Percentiles rank a stretch among this genome's conserved stretches.
phyloP scores from a whole-genome alignment of 495 filamentous ascomycete genomes.

The Lophium mytilinum region DNA sequence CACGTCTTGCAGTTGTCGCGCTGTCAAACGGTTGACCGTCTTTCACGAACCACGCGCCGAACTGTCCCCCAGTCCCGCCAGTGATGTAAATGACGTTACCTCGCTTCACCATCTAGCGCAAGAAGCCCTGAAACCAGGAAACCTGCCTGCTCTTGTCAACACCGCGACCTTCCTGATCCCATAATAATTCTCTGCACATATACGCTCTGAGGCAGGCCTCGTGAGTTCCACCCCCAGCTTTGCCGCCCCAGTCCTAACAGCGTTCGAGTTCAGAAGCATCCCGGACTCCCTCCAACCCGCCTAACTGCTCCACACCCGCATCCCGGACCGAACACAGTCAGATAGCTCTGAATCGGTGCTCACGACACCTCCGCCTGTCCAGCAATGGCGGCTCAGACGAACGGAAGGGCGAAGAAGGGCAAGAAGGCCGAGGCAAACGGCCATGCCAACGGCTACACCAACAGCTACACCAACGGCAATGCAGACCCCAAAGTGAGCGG shows the following conservation, averaged over 20 bases:
- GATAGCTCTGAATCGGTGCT: neutral
- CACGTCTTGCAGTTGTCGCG: too few relatives aligned
- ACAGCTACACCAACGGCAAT: conserved; percentile 7
- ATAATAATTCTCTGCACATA: neutral
- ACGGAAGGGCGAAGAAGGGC: conserved; percentile 18
- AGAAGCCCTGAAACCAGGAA: neutral
- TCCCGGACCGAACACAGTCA: neutral
- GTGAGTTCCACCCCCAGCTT: neutral
- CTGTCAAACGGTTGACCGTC: too few relatives aligned
- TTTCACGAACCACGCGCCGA: too few relatives aligned
- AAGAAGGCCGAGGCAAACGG: conserved; percentile 18
- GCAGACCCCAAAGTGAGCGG: conserved; percentile 5
- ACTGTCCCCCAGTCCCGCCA: neutral
- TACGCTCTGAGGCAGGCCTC: conserved; percentile 1
- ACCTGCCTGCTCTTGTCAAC: conserved; percentile 1
- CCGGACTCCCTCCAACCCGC: neutral
- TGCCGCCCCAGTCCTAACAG: neutral
- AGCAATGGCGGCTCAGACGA: conserved; percentile 21
- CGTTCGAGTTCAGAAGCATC: neutral
- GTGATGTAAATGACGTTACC: neutral
- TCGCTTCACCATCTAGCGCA: neutral
- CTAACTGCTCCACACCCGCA: neutral
- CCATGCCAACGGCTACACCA: conserved; percentile 10
- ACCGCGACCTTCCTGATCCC: neutral
- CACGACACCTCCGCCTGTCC: conserved; percentile 1